These are phyloP conservation scores for Ceratonia siliqua DNA, from an alignment of 306 rosid species.

Conservation along the genomic window DNA sequence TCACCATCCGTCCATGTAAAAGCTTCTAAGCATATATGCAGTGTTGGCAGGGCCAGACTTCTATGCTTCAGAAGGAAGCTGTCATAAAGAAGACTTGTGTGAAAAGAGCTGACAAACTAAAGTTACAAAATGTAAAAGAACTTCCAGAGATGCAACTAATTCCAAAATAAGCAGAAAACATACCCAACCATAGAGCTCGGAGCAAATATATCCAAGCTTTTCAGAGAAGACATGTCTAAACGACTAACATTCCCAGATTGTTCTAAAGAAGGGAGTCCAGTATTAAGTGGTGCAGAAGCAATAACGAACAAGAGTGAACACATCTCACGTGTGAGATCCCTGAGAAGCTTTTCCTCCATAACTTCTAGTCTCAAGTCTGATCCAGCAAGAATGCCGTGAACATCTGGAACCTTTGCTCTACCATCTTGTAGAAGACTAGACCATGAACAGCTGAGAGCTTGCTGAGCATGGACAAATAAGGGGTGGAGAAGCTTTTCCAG, in stretches of 20 bases:
- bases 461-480: conserved; percentile 69
- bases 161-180: conserved; percentile 38
- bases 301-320: conserved; percentile 73
- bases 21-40: conserved; percentile 72
- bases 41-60: conserved; percentile 70
- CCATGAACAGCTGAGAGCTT: conserved; percentile 81
- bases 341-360: conserved; percentile 86
- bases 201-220: conserved; percentile 67
- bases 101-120: conserved; percentile 17
- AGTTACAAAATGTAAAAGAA: conserved; percentile 21
- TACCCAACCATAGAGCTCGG: conserved; percentile 92
- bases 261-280: conserved; percentile 83
- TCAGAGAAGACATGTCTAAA: conserved; percentile 61
- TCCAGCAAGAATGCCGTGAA: conserved; percentile 61
- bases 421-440: conserved; percentile 83
- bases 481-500: conserved; percentile 87
- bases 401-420: conserved; percentile 91
- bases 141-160: conserved; percentile 27
- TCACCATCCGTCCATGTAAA: conserved; percentile 93
- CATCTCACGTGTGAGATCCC: conserved; percentile 88
- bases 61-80: conserved; percentile 84
- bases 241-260: conserved; percentile 84
- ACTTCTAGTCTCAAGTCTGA: conserved; percentile 92
- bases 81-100: conserved; percentile 34
- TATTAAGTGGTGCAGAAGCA: conserved; percentile 73